Evolutionary conservation across 345 rosid genomes (phyloP), one percentile per base, ranked within the genome.

Genomic region (Dovyalis caffra): DNA sequence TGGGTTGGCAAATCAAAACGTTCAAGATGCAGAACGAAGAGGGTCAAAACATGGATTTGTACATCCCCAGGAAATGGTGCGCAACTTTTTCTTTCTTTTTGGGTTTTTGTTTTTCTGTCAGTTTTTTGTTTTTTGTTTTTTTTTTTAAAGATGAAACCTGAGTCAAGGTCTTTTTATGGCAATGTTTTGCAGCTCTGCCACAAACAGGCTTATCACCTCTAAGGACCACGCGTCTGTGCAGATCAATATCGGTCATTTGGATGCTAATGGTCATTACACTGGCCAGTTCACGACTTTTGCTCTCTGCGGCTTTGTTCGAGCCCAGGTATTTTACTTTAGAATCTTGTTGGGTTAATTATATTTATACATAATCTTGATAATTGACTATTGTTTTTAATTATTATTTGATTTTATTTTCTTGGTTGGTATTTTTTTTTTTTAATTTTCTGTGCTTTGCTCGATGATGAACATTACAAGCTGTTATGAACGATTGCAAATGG

Each of bases 11-110:
- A 5, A 34, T 65, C 21, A 37, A 26, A 53, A 37, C 1, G 28
- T 83, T 57, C 86, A 91, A 87, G 86, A 93, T 95, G 99, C 96
- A 95, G 88, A 95, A 93, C 92, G 98, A 95, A 33, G 98, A 91
- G 75, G 99, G 98, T 4, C 85, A 88, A 4, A 80, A 83, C 79
- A 92, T 91, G 77, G 98, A 95, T 77, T 93, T 95, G 9, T 92
- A 90, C 90, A 91, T 90, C 83, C 98, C 98, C 23, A 88, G 99
- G 76, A 95, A 95, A 75, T 92, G 98, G 98, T 95, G 81, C 32
- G 11, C 23, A 2, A n/a, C 0, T 64, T 58, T 0, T 20, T 49
- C 23, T 38, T 11, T 51, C 4, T 0, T 69, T 31, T 33, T 28
- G 25, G n/a, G 5, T 53, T n/a, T 0, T 0, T 53, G 1, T n/a